Conservation (phyloP, 495 filamentous ascomycete genomes). For the Massariosphaeria phaeospora region DNA sequence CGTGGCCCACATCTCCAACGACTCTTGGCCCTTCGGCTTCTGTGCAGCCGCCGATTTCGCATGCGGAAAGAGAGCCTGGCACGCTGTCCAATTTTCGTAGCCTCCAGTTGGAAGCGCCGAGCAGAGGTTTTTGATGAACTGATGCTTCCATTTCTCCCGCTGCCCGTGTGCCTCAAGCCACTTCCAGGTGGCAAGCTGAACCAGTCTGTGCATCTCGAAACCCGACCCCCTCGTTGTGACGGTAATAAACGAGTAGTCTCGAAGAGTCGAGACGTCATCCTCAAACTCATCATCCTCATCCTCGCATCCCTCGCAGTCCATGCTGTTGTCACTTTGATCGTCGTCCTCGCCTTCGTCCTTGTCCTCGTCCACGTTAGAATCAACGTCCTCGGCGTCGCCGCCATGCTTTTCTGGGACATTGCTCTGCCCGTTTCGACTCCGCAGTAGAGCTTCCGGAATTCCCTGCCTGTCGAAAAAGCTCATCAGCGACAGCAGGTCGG, state of each 20-base stretch:
- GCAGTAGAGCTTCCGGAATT: slow-evolving; percentile 27
- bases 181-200: slow-evolving; percentile 44
- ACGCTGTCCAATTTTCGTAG: slow-evolving; percentile 35
- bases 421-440: background rate
- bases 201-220: slow-evolving; percentile 49
- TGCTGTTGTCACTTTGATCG: background rate
- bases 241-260: slow-evolving; percentile 26
- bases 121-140: slow-evolving; percentile 42
- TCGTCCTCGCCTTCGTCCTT: background rate
- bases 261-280: slow-evolving; percentile 8
- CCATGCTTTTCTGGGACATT: background rate
- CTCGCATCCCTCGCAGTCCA: background rate
- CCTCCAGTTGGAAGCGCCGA: slow-evolving; percentile 41
- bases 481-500: slow-evolving; percentile 31
- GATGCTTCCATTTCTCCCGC: slow-evolving; percentile 41
- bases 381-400: background rate
- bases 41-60: slow-evolving; percentile 18
- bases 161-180: slow-evolving; percentile 43
- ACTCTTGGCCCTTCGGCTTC: slow-evolving; percentile 6
- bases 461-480: slow-evolving; percentile 33
- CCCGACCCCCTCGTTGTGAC: slow-evolving; percentile 12
- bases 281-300: background rate
- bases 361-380: background rate
- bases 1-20: slow-evolving; percentile 27
- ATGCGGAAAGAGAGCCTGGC: slow-evolving; percentile 37